Evolutionary conservation across 148 eudicot genomes (phyloP).

Genomic region (Amaranthus palmeri): DNA sequence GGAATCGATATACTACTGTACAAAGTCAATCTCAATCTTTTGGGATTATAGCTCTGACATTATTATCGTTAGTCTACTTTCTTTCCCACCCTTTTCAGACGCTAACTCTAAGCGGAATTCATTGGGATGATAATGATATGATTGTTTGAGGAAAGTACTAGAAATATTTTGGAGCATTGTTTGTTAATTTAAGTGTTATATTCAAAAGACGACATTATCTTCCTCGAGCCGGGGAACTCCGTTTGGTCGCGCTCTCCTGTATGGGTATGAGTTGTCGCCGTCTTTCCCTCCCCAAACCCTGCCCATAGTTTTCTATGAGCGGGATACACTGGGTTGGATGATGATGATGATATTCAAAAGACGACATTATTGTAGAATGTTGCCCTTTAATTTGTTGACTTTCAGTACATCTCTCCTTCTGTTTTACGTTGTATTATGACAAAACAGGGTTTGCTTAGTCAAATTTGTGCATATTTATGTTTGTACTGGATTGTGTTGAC

Average conservation of each 20-base stretch:
- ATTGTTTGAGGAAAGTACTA: neutral
- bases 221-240: no score
- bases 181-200: neutral
- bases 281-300: no score
- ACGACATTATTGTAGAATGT: slow-evolving; percentile 1
- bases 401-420: slow-evolving; percentile 1
- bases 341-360: neutral
- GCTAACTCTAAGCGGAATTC: no score
- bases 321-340: no score
- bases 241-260: neutral
- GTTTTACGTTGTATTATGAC: neutral
- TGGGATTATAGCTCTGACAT: no score
- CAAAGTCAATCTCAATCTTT: no score
- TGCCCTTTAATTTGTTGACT: slow-evolving; percentile 9
- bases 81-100: no score
- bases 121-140: no score
- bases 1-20: no score
- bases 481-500: neutral
- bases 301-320: neutral
- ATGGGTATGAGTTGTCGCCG: no score
- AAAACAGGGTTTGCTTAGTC: neutral
- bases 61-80: no score
- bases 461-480: slow-evolving; percentile 3
- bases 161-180: neutral
- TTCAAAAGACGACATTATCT: no score